Conservation (phyloP, 441 rosid genomes). For the Flueggea neowawraea region DNA sequence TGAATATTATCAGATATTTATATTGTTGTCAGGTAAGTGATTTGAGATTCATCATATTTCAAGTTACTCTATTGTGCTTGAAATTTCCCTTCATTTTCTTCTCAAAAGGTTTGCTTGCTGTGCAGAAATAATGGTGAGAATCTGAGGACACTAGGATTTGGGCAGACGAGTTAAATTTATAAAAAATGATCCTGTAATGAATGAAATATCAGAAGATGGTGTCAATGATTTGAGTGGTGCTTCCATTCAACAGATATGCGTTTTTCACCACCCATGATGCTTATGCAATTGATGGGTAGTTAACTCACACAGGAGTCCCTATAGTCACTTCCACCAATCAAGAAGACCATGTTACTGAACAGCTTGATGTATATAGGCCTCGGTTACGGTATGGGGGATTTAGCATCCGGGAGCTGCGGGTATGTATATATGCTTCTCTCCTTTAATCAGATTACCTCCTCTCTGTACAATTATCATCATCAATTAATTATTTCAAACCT, state of each 20-base stretch:
- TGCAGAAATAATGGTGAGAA: constrained; percentile 69
- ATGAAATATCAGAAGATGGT: constrained; percentile 89
- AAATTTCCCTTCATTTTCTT: no score
- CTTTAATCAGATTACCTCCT: no score
- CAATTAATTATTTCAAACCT: no score
- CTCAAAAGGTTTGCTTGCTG: constrained; percentile 3
- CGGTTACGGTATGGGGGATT: not conserved
- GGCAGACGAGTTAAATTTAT: constrained; percentile 61
- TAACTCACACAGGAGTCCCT: constrained; percentile 41
- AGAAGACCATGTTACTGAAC: constrained; percentile 63
- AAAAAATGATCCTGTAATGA: constrained; percentile 70
- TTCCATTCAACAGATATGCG: constrained; percentile 64
- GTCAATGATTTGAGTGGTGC: constrained; percentile 86
- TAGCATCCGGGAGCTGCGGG: no score
- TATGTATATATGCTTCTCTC: no score
- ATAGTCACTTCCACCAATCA: constrained; percentile 63
- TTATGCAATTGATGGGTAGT: constrained; percentile 42
- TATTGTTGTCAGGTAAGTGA: not conserved
- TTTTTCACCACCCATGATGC: constrained; percentile 61
- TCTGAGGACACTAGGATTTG: constrained; percentile 83
- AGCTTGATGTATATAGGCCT: constrained; percentile 44
- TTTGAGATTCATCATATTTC: not conserved
- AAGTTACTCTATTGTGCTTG: no score
- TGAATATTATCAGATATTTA: not conserved
- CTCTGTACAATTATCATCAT: no score